phyloP scores from a whole-genome alignment of 2,329 filamentous ascomycete genomes.

The Hymenoscyphus albidus region DNA sequence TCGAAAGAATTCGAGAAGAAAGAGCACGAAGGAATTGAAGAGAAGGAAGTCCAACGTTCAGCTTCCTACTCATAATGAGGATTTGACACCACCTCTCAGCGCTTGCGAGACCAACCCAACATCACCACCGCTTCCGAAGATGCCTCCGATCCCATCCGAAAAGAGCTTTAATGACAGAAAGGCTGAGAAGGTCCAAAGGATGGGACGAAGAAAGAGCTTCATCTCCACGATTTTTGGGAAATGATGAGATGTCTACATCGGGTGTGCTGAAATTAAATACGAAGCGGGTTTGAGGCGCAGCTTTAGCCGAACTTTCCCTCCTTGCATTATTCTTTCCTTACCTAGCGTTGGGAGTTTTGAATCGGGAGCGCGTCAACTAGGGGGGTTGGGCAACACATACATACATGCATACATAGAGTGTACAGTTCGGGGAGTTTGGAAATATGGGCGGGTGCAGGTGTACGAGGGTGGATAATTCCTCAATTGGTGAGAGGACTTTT shows the following conservation, averaged over 20 bases:
- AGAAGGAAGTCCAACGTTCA: conserved; percentile 23
- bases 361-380: not conserved
- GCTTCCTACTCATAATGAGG: conserved; percentile 29
- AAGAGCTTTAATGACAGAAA: conserved; percentile 24
- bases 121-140: conserved; percentile 11
- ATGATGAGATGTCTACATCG: not conserved
- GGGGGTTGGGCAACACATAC: not conserved
- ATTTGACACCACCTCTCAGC: conserved; percentile 18
- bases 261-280: not conserved
- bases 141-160: conserved; percentile 24
- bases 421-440: not conserved
- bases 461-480: not conserved
- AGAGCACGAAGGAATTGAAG: conserved; percentile 38
- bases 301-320: not conserved
- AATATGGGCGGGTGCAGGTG: not conserved
- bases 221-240: conserved; percentile 43
- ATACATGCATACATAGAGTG: not conserved
- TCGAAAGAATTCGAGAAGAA: conserved; percentile 32
- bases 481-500: not conserved
- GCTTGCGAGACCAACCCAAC: conserved; percentile 17
- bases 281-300: not conserved
- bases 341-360: conserved; percentile 1
- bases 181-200: conserved; percentile 29
- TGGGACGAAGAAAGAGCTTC: conserved; percentile 46
- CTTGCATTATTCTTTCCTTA: not conserved